phyloP scores from a whole-genome alignment of 495 filamentous ascomycete genomes.

The Penicillium manginii region DNA sequence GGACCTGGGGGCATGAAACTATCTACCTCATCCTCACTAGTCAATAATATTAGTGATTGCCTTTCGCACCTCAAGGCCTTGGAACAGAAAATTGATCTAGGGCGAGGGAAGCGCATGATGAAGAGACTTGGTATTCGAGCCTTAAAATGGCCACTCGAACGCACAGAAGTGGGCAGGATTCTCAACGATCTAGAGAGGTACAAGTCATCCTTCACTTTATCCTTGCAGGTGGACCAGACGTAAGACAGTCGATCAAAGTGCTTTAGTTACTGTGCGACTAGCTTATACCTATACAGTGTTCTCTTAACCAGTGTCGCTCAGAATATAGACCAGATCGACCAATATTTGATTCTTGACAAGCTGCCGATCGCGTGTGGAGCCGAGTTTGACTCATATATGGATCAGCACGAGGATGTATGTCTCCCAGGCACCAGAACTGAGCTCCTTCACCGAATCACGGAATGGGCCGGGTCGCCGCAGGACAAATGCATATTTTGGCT shows the following conservation, averaged over 20 bases:
- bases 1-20: slow-evolving; percentile 17
- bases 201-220: slow-evolving; percentile 37
- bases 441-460: slow-evolving; percentile 31
- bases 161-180: slow-evolving; percentile 39
- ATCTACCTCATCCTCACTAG: slow-evolving; percentile 5
- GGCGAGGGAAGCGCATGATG: slow-evolving; percentile 13
- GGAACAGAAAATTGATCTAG: slow-evolving; percentile 36
- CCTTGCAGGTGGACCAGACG: slow-evolving; percentile 45
- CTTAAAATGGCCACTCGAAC: slow-evolving; percentile 48
- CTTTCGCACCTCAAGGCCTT: slow-evolving; percentile 32
- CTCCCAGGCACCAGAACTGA: slow-evolving; percentile 37
- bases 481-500: slow-evolving; percentile 46
- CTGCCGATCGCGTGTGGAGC: too few species aligned
- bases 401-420: too few species aligned
- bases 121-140: slow-evolving; percentile 36
- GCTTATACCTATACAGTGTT: too few species aligned
- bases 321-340: too few species aligned
- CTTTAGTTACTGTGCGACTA: too few species aligned
- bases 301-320: too few species aligned
- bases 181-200: slow-evolving; percentile 37
- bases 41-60: slow-evolving; percentile 29
- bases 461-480: slow-evolving; percentile 30
- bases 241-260: slow-evolving; percentile 20
- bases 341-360: too few species aligned
- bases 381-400: too few species aligned